Base-by-base conservation (phyloP, 306 rosid genomes). In the Medicago truncatula region DNA sequence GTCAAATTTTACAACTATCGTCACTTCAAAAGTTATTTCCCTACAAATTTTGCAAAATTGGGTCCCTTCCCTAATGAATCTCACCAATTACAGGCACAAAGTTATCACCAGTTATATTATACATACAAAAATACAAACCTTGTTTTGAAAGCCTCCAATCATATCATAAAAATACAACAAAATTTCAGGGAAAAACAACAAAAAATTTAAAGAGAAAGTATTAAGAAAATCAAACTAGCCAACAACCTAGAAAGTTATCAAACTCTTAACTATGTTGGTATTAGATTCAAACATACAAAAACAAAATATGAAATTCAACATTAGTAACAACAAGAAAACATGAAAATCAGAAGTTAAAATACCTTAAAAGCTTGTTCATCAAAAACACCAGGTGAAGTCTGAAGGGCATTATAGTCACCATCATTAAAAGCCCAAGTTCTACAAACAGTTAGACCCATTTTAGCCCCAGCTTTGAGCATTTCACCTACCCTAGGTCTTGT, bases 351-450 rank as follows among this genome's bases (percentile, higher is more conserved):
- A 78, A 66, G 43, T 11, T 36, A 59, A 43, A 54, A 65, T 86
- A 96, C 99, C 97, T 88, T 84, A 84, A 96, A 96, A 80, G 89
- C 89, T 75, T 83, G 80, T 84, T 96, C 99, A 84, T 89, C 79
- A 79, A 87, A 96, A 31, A 75, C 88, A 71, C 99, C 99, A 36
- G 98, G 99, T 46, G 92, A 89, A 85, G 80, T 76, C 83, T 96
- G 99, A 36, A 96, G 98, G 80, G 99, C 98, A 81, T 96, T 92
- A 76, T 96, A 89, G 40, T 83, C 89, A 60, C 97, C 99, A 62
- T 96, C 99, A 76, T 89, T 96, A 56, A 96, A 96, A 1, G 98
- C 99, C 99, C 99, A 96, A 70, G 99, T 92, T 78, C 99, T 80
- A 80, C 99, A 95, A 71, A 95, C 97, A 10, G 99, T 89, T 52